Conservation (phyloP, 1,284 basidiomycete genomes). For the Sporisorium iseilematis-ciliati region DNA sequence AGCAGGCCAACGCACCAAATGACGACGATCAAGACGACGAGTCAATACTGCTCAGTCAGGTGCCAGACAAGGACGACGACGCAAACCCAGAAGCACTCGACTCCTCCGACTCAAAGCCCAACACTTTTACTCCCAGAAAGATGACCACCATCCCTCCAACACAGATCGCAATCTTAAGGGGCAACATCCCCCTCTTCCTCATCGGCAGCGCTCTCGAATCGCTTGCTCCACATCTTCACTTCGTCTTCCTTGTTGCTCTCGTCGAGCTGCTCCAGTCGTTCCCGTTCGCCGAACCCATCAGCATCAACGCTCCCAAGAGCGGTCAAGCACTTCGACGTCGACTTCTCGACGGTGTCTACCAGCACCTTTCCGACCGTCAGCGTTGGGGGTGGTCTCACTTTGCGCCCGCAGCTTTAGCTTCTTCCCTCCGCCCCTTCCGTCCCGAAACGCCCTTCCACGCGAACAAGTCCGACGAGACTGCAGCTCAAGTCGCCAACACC, state of each 20-base stretch:
- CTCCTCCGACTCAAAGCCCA: conserved; percentile 23
- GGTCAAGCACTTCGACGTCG: conserved; percentile 51
- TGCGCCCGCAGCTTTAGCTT: conserved; percentile 37
- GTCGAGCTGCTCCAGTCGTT: conserved; percentile 54
- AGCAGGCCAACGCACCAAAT: not conserved
- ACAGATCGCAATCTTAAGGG: conserved; percentile 57
- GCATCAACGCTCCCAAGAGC: conserved; percentile 28
- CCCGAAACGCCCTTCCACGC: conserved; percentile 20
- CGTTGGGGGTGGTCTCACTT: conserved; percentile 33
- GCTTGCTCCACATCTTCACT: conserved; percentile 53
- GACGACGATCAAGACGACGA: conserved; percentile 22
- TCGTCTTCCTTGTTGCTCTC: conserved; percentile 52
- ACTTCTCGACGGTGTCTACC: conserved; percentile 49
- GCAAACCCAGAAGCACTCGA: conserved; percentile 26
- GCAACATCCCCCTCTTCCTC: conserved; percentile 59
- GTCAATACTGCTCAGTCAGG: conserved; percentile 40
- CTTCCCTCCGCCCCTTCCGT: conserved; percentile 29
- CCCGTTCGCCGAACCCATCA: conserved; percentile 55
- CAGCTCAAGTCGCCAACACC: conserved; percentile 32
- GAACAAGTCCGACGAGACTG: conserved; percentile 30
- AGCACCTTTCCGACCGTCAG: conserved; percentile 32
- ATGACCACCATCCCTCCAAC: conserved; percentile 44
- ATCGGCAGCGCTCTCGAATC: conserved; percentile 47
- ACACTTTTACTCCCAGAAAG: conserved; percentile 27
- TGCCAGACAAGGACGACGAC: conserved; percentile 42